Conservation (phyloP, 306 rosid genomes). For the Dicorynia guianensis region DNA sequence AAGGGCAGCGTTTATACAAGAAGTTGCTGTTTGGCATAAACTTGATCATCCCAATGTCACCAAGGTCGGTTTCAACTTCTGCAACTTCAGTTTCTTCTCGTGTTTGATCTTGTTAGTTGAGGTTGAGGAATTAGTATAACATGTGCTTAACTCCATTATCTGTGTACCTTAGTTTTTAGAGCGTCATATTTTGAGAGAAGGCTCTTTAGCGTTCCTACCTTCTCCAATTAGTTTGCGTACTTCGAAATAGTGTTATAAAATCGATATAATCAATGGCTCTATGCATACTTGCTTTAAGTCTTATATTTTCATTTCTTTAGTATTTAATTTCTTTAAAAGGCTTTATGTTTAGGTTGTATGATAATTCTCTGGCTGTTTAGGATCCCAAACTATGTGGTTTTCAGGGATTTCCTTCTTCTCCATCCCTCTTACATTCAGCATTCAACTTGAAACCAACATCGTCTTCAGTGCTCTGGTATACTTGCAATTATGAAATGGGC, state of each 20-base stretch:
- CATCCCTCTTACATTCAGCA: not conserved
- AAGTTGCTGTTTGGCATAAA: constrained; percentile 98
- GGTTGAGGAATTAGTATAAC: not conserved
- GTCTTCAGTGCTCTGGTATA: not conserved
- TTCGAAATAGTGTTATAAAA: no score
- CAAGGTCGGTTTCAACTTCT: constrained; percentile 57
- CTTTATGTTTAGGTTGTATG: not conserved
- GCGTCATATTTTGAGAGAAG: no score
- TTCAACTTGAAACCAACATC: not conserved
- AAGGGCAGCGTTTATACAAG: constrained; percentile 86
- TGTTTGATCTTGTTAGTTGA: not conserved
- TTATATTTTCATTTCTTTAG: not conserved
- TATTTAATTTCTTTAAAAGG: constrained; percentile 1
- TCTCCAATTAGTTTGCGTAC: no score
- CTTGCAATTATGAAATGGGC: constrained; percentile 16
- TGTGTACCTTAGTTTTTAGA: no score
- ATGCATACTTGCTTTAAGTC: not conserved
- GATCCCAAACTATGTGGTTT: not conserved
- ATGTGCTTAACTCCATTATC: not conserved
- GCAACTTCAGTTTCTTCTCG: not conserved
- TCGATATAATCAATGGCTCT: not conserved
- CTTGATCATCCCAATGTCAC: constrained; percentile 91
- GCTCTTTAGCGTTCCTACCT: no score
- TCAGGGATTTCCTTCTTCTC: constrained; percentile 8
- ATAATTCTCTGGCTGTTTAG: not conserved